A percentile compares a stretch with the other conserved stretches of the same genome.
phyloP scores from a whole-genome alignment of 2,329 filamentous ascomycete genomes.

The Bertia moriformis region DNA sequence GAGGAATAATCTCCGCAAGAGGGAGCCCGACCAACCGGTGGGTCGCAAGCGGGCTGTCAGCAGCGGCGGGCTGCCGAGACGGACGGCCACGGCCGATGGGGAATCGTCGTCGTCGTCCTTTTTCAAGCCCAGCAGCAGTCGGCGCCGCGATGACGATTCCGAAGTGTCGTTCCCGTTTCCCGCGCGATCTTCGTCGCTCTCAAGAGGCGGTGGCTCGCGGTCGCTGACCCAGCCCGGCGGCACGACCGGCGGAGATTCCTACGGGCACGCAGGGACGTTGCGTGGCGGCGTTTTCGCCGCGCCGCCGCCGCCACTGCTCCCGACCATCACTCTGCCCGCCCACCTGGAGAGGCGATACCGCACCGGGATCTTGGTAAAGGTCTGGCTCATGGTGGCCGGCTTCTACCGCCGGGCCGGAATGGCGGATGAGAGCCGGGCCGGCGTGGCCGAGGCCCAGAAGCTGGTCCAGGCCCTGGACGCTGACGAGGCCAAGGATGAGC shows the following conservation, averaged over 20 bases:
- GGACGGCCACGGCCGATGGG: constrained; percentile 29
- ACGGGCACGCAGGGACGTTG: no score
- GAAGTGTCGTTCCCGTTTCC: no score
- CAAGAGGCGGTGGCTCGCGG: no score
- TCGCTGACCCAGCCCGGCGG: no score
- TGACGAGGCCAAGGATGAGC: constrained; percentile 45
- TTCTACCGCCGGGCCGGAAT: constrained; percentile 74
- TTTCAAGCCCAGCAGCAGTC: no score
- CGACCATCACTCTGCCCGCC: constrained; percentile 36
- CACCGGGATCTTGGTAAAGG: constrained; percentile 47
- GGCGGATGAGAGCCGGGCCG: constrained; percentile 65
- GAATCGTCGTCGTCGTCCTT: no score
- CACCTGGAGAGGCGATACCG: constrained; percentile 34
- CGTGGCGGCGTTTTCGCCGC: no score
- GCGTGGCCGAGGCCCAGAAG: constrained; percentile 68
- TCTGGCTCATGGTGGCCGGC: constrained; percentile 82
- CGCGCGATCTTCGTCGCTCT: no score
- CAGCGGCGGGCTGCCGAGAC: constrained; percentile 20
- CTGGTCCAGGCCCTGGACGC: constrained; percentile 59
- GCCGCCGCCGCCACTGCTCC: constrained; percentile 27
- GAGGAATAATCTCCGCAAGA: constrained; percentile 36
- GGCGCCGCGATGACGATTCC: no score
- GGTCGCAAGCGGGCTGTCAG: constrained; percentile 29
- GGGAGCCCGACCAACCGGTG: constrained; percentile 29
- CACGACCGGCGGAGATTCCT: no score